Evolutionary conservation across 1,139 yeast species (phyloP).

Genomic region (Pichia sp.): DNA sequence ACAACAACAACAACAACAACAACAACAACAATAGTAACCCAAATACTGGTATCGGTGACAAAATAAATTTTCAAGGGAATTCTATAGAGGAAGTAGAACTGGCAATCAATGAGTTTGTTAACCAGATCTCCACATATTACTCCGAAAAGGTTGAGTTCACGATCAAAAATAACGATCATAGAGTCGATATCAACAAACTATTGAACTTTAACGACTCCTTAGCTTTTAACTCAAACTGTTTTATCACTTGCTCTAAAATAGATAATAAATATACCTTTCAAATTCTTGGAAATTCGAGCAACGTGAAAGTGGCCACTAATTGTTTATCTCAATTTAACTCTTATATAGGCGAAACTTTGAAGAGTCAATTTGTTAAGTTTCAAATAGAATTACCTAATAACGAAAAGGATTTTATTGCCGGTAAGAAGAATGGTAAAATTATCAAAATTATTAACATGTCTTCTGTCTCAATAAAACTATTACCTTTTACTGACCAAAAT

Average conservation of each 20-base stretch:
- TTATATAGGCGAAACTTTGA: slow-evolving; percentile 19
- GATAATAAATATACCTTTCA: slow-evolving; percentile 26
- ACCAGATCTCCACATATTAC: slow-evolving; percentile 35
- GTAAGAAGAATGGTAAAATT: slow-evolving; percentile 91
- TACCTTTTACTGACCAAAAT: slow-evolving; percentile 62
- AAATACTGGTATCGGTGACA: slow-evolving; percentile 24
- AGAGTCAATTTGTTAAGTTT: slow-evolving; percentile 29
- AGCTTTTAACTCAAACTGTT: slow-evolving; percentile 27
- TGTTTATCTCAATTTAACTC: slow-evolving; percentile 26
- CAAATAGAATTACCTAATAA: slow-evolving; percentile 62
- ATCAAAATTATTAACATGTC: slow-evolving; percentile 73
- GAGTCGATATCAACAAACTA: slow-evolving; percentile 27
- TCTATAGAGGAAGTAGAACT: slow-evolving; percentile 50
- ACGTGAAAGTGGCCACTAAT: slow-evolving; percentile 27
- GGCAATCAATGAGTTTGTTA: slow-evolving; percentile 41
- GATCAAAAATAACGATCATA: slow-evolving; percentile 4
- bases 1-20: background rate
- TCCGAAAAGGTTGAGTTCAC: slow-evolving; percentile 33
- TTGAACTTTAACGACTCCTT: slow-evolving; percentile 29
- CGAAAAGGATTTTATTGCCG: slow-evolving; percentile 85
- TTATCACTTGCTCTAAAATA: slow-evolving; percentile 24
- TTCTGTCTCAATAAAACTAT: slow-evolving; percentile 55
- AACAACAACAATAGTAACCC: background rate
- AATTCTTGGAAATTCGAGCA: slow-evolving; percentile 29
- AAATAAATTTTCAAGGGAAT: slow-evolving; percentile 54